A percentile compares a stretch with the other conserved stretches of the same genome.
Conservation (phyloP, 441 rosid genomes). For the Gossypium trilobum region DNA sequence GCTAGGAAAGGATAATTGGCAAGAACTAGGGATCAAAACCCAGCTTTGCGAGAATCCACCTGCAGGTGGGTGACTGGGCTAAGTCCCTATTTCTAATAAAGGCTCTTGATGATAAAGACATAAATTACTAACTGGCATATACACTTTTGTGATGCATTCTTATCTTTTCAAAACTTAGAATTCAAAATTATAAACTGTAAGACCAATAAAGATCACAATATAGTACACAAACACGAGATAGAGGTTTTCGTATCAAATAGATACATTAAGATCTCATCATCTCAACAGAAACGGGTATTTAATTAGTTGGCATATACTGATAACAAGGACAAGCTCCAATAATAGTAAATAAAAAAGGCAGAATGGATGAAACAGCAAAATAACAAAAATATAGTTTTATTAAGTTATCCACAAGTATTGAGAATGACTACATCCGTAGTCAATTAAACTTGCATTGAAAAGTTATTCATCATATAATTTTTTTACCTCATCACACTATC, state of each 20-base stretch:
- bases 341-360: not conserved
- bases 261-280: not conserved
- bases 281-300: not conserved
- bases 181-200: not conserved
- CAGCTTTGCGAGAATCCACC: not conserved
- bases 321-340: not conserved
- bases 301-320: not conserved
- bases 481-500: not conserved
- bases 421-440: not conserved
- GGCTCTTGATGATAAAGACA: conserved; percentile 3
- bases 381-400: not conserved
- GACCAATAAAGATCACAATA: not conserved
- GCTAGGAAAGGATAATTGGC: not conserved
- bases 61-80: conserved; percentile 1
- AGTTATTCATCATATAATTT: not conserved
- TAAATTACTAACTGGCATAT: not conserved
- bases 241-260: not conserved
- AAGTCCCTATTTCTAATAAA: not conserved
- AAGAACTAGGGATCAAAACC: not conserved
- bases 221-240: not conserved
- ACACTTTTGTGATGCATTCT: not conserved
- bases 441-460: not conserved
- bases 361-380: not conserved
- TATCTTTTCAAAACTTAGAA: not conserved
- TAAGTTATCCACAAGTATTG: not conserved